phyloP scores from a whole-genome alignment of 352 stramenopile species.

The Pythium plurisporium region DNA sequence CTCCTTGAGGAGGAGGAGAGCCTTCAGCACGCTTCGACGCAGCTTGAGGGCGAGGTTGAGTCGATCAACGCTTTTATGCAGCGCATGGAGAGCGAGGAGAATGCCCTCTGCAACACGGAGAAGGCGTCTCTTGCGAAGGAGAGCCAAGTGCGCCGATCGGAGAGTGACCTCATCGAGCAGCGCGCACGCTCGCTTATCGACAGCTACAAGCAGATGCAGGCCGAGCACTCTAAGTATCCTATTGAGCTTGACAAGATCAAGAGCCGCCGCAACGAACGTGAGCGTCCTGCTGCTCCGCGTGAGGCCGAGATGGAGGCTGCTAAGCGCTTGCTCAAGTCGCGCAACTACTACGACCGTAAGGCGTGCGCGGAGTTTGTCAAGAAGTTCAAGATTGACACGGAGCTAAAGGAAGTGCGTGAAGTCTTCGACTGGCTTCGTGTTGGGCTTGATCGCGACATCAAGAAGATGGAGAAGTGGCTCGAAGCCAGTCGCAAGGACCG shows the following conservation, averaged over 20 bases:
- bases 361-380: conserved; percentile 75
- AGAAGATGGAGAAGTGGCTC: conserved; percentile 83
- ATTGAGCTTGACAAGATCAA: conserved; percentile 79
- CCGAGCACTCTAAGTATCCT: conserved; percentile 81
- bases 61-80: conserved; percentile 88
- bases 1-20: conserved; percentile 83
- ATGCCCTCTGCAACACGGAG: conserved; percentile 70
- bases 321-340: conserved; percentile 78
- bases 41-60: conserved; percentile 82
- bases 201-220: conserved; percentile 88
- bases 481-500: conserved; percentile 81
- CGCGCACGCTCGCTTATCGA: conserved; percentile 74
- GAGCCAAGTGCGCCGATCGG: conserved; percentile 70
- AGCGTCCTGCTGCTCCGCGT: conserved; percentile 58
- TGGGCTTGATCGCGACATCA: conserved; percentile 75
- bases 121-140: conserved; percentile 86
- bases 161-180: conserved; percentile 82
- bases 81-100: conserved; percentile 87
- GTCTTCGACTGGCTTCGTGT: conserved; percentile 83
- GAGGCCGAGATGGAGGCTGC: conserved; percentile 72
- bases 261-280: conserved; percentile 68
- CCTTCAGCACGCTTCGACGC: conserved; percentile 74
- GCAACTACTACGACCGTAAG: conserved; percentile 87
- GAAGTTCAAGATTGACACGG: conserved; percentile 77
- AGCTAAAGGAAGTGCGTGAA: conserved; percentile 82